A percentile compares a stretch with the other conserved stretches of the same genome.
Conservation (phyloP, 352 stramenopile species). For the Phytophthora rubi region DNA sequence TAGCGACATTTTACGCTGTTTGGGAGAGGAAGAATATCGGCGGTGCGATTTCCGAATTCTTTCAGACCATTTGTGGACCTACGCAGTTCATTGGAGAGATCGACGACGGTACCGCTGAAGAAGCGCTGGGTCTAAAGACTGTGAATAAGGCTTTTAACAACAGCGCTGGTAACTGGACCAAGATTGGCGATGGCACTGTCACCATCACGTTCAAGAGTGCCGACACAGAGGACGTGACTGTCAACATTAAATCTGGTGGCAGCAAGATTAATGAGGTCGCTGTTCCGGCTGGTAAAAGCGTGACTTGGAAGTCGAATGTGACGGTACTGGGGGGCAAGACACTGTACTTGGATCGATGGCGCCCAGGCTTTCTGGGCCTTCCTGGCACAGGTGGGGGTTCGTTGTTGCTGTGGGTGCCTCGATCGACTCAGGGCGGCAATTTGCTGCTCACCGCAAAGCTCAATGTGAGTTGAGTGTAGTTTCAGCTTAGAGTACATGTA, state of each 20-base stretch:
- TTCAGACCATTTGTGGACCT: constrained; percentile 62
- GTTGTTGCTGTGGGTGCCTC: constrained; percentile 47
- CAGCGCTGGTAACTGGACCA: constrained; percentile 44
- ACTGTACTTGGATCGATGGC: constrained; percentile 52
- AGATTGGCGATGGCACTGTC: constrained; percentile 38
- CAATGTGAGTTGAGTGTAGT: constrained; percentile 37
- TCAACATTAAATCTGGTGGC: constrained; percentile 53
- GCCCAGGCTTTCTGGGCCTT: constrained; percentile 40
- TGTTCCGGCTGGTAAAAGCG: constrained; percentile 35
- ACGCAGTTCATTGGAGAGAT: constrained; percentile 57
- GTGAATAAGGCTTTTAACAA: constrained; percentile 50
- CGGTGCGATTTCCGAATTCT: constrained; percentile 47
- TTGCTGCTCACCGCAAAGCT: constrained; percentile 34
- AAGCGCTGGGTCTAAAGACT: constrained; percentile 50
- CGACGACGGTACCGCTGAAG: constrained; percentile 47
- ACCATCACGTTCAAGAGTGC: constrained; percentile 42
- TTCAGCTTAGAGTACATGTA: background rate
- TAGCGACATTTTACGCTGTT: constrained; percentile 47
- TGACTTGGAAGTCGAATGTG: constrained; percentile 44
- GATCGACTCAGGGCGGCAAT: constrained; percentile 30
- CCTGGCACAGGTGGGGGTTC: constrained; percentile 42
- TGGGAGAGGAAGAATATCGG: constrained; percentile 57
- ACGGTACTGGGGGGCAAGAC: constrained; percentile 43
- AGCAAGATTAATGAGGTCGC: constrained; percentile 34
- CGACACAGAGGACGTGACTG: constrained; percentile 42